Percentiles rank a stretch among this genome's conserved stretches.
Conservation (phyloP, 2,329 filamentous ascomycete species). For the Esteya vermicola region DNA sequence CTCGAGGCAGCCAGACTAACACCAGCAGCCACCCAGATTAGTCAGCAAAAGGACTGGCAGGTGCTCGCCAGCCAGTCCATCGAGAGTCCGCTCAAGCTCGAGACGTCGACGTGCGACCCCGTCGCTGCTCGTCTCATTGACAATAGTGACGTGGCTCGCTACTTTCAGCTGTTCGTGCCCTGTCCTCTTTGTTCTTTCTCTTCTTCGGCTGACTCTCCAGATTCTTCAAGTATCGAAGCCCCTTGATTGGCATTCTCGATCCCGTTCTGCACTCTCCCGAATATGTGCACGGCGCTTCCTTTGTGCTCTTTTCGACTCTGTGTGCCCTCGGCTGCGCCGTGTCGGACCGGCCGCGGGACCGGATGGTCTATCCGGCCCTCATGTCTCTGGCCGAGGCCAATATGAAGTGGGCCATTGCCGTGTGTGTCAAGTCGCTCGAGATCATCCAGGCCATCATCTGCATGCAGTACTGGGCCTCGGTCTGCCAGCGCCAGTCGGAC, state of each 20-base stretch:
- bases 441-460: slow-evolving; percentile 13
- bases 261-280: slow-evolving; percentile 12
- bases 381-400: slow-evolving; percentile 12
- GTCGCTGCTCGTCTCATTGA: slow-evolving; percentile 12
- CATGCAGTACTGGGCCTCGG: slow-evolving; percentile 14
- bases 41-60: slow-evolving; percentile 12
- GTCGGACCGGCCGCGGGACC: slow-evolving; percentile 12
- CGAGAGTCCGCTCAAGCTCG: slow-evolving; percentile 12
- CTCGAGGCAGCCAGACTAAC: background rate
- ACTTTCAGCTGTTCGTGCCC: slow-evolving; percentile 7
- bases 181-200: background rate
- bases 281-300: slow-evolving; percentile 12
- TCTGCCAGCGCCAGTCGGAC: slow-evolving; percentile 10
- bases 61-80: slow-evolving; percentile 11
- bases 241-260: slow-evolving; percentile 13
- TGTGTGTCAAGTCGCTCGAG: slow-evolving; percentile 14
- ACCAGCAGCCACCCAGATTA: slow-evolving; percentile 7
- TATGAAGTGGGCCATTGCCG: slow-evolving; percentile 14
- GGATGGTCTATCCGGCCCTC: slow-evolving; percentile 11
- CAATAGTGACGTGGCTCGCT: slow-evolving; percentile 10
- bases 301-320: slow-evolving; percentile 14
- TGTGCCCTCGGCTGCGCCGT: slow-evolving; percentile 14
- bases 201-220: background rate
- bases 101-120: slow-evolving; percentile 12
- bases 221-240: slow-evolving; percentile 13